These are phyloP conservation scores for Physcomitrellopsis africana DNA, from an alignment of 225 moss, liverwort and hornwort genomes.

Conservation along the genomic window DNA sequence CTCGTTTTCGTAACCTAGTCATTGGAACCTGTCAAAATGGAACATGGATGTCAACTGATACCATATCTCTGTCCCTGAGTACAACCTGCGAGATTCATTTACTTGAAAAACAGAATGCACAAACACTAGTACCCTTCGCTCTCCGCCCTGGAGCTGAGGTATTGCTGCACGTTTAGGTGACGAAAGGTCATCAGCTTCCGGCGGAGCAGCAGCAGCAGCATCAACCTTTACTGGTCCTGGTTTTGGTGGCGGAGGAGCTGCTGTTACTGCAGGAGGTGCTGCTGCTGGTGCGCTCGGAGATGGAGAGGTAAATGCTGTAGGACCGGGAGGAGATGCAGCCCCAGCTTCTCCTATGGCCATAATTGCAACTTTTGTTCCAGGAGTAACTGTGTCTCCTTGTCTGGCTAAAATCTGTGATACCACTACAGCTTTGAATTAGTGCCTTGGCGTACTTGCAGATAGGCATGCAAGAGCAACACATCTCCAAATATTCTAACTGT, in stretches of 20 bases:
- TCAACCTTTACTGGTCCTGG: conserved; percentile 32
- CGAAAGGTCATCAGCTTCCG: neutral
- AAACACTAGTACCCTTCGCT: conserved; percentile 63
- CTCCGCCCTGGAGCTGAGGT: conserved; percentile 74
- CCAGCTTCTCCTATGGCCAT: conserved; percentile 62
- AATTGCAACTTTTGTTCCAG: conserved; percentile 79
- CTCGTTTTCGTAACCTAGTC: conserved; percentile 86
- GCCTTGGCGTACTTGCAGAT: conserved; percentile 1
- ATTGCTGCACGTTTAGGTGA: conserved; percentile 37
- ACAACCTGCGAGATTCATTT: neutral
- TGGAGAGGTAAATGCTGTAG: conserved; percentile 29
- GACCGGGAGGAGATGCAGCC: conserved; percentile 37
- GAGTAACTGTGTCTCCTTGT: conserved; percentile 77
- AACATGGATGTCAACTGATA: conserved; percentile 4
- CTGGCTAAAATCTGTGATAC: conserved; percentile 72
- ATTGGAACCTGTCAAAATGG: conserved; percentile 65
- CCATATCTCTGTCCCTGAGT: neutral
- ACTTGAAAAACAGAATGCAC: neutral
- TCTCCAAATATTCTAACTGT: neutral
- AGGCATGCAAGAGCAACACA: neutral
- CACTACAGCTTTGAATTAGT: neutral
- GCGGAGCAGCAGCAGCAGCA: conserved; percentile 26
- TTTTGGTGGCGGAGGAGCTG: conserved; percentile 46
- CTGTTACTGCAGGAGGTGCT: neutral
- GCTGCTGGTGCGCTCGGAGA: conserved; percentile 29